phyloP scores from a whole-genome alignment of 805 yeast genomes.

The Martiniozyma abietophila region DNA sequence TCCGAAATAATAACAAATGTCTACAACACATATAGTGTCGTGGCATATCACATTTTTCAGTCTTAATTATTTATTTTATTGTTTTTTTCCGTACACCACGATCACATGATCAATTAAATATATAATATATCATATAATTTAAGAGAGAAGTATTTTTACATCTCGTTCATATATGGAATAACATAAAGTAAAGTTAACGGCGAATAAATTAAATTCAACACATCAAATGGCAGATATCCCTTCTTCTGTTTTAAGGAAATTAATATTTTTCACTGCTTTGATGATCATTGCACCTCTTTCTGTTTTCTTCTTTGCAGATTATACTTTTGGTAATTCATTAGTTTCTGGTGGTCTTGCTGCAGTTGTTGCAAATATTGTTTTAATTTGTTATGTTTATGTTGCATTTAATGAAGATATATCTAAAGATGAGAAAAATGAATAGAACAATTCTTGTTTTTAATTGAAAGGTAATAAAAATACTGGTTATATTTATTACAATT shows the following conservation, averaged over 20 bases:
- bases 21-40: no score
- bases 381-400: constrained; percentile 61
- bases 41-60: no score
- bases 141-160: no score
- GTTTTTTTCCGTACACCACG: no score
- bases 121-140: no score
- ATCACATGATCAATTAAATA: no score
- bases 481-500: no score
- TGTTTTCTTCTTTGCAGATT: constrained; percentile 41
- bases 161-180: no score
- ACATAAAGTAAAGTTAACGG: no score
- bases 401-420: constrained; percentile 61
- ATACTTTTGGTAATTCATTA: constrained; percentile 39
- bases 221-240: constrained; percentile 28
- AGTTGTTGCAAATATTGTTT: constrained; percentile 60
- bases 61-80: no score
- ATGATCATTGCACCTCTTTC: constrained; percentile 64
- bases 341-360: constrained; percentile 80
- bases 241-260: constrained; percentile 51
- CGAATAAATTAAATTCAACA: neutral
- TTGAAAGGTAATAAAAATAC: no score
- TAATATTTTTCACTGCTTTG: constrained; percentile 64
- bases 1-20: no score
- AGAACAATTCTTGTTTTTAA: constrained; percentile 10
- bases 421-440: constrained; percentile 26